Conservation (phyloP, 768 basidiomycete genomes). For the Pholiota microspora region DNA sequence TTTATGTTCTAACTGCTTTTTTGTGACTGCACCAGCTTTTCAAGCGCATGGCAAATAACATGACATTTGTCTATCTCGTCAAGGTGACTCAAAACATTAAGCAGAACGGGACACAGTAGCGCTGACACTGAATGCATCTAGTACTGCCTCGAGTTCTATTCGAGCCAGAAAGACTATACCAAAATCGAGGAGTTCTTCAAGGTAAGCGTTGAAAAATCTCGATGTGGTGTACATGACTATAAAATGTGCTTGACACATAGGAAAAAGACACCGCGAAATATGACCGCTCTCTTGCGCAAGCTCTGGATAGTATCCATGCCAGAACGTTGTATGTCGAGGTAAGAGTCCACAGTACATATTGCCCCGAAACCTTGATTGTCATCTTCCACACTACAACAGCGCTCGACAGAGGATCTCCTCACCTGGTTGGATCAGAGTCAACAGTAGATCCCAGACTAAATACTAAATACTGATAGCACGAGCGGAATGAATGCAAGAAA, state of each 20-base stretch:
- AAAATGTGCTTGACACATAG: constrained; percentile 29
- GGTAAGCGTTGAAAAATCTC: constrained; percentile 39
- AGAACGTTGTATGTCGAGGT: constrained; percentile 64
- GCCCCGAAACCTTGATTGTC: constrained; percentile 53
- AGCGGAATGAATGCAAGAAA: background rate
- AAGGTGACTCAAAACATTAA: constrained; percentile 40
- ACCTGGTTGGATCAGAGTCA: background rate
- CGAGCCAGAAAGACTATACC: constrained; percentile 64
- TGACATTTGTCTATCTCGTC: constrained; percentile 51
- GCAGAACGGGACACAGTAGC: background rate
- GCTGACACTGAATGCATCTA: constrained; percentile 15
- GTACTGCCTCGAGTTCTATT: constrained; percentile 44
- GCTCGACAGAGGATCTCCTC: background rate
- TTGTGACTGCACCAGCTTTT: too few species aligned
- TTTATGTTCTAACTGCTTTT: too few species aligned
- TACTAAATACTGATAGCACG: too few species aligned
- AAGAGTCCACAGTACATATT: constrained; percentile 47
- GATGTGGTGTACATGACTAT: constrained; percentile 5
- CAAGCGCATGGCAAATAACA: constrained; percentile 72
- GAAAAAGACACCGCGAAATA: constrained; percentile 71
- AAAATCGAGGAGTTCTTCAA: constrained; percentile 72
- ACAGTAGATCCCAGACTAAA: background rate
- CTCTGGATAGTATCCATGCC: constrained; percentile 64
- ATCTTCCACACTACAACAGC: too few species aligned
- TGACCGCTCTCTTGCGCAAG: constrained; percentile 60